Conservation (phyloP, 768 basidiomycete species). For the Boletales sp. region DNA sequence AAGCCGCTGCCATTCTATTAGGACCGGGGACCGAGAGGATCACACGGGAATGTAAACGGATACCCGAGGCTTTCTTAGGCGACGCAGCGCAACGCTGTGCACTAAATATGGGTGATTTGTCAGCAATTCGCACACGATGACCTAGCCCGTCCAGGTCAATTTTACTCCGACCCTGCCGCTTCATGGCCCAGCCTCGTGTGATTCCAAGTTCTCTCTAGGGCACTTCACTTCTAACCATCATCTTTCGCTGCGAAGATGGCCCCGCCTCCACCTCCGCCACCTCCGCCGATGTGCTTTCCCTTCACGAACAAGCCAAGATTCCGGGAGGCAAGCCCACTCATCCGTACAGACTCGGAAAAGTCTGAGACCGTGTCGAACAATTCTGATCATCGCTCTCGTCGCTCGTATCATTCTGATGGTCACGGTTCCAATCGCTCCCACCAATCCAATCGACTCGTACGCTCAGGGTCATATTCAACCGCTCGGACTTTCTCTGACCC, state of each 20-base stretch:
- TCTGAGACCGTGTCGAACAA: constrained; percentile 39
- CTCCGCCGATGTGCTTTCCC: constrained; percentile 59
- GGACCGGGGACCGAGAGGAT: constrained; percentile 14
- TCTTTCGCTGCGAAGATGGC: constrained; percentile 38
- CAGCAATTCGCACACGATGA: constrained; percentile 15
- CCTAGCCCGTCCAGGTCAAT: constrained; percentile 13
- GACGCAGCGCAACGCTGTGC: constrained; percentile 11
- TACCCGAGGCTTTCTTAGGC: constrained; percentile 17
- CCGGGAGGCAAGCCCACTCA: constrained; percentile 29
- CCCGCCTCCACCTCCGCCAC: constrained; percentile 48
- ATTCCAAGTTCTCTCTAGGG: constrained; percentile 13
- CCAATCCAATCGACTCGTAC: constrained; percentile 29
- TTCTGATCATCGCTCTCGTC: constrained; percentile 26
- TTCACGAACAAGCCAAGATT: constrained; percentile 36
- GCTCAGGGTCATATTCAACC: constrained; percentile 43
- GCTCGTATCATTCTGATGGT: constrained; percentile 25
- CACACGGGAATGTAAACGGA: constrained; percentile 16
- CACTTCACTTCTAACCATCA: constrained; percentile 17
- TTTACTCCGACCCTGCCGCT: constrained; percentile 19
- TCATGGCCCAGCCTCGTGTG: constrained; percentile 29
- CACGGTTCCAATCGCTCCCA: constrained; percentile 20
- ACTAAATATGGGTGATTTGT: constrained; percentile 24
- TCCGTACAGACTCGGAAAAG: constrained; percentile 40
- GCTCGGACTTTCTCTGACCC: constrained; percentile 38
- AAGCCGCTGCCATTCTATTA: constrained; percentile 10